These are phyloP conservation scores for Nissolia schottii DNA, from an alignment of 306 rosid species.

Conservation along the genomic window DNA sequence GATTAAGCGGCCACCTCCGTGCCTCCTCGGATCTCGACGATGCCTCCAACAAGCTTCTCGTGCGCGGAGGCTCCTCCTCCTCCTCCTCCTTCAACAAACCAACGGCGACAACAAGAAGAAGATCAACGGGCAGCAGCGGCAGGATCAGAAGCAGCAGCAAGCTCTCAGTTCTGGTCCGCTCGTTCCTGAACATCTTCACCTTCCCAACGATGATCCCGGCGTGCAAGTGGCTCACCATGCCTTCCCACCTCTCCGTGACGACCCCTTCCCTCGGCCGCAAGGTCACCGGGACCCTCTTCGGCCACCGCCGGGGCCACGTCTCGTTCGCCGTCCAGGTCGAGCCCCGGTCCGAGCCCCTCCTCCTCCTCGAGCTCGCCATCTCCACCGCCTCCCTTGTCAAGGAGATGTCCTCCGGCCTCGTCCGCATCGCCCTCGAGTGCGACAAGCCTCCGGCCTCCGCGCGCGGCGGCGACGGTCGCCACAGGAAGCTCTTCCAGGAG, in stretches of 20 bases:
- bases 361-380: slow-evolving; percentile 72
- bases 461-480: not conserved
- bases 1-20: slow-evolving; percentile 15
- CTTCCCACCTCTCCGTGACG: slow-evolving; percentile 46
- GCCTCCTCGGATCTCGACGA: slow-evolving; percentile 22
- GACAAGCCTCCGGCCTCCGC: slow-evolving; percentile 27
- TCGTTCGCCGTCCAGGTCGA: slow-evolving; percentile 86
- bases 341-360: slow-evolving; percentile 59
- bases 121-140: not conserved
- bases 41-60: slow-evolving; percentile 44
- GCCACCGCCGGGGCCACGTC: slow-evolving; percentile 80
- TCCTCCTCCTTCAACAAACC: slow-evolving; percentile 1
- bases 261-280: slow-evolving; percentile 53
- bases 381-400: slow-evolving; percentile 73
- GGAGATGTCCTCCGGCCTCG: slow-evolving; percentile 93
- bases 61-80: slow-evolving; percentile 31
- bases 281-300: slow-evolving; percentile 92
- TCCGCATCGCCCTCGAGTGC: slow-evolving; percentile 80
- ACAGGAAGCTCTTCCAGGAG: slow-evolving; percentile 57
- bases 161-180: slow-evolving; percentile 52
- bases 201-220: slow-evolving; percentile 49
- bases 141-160: slow-evolving; percentile 15
- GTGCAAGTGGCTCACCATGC: slow-evolving; percentile 71
- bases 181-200: slow-evolving; percentile 59
- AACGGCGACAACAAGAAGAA: not conserved